Evolutionary conservation across 768 basidiomycete genomes (phyloP).

Genomic region (Mrakia hoshinonis): DNA sequence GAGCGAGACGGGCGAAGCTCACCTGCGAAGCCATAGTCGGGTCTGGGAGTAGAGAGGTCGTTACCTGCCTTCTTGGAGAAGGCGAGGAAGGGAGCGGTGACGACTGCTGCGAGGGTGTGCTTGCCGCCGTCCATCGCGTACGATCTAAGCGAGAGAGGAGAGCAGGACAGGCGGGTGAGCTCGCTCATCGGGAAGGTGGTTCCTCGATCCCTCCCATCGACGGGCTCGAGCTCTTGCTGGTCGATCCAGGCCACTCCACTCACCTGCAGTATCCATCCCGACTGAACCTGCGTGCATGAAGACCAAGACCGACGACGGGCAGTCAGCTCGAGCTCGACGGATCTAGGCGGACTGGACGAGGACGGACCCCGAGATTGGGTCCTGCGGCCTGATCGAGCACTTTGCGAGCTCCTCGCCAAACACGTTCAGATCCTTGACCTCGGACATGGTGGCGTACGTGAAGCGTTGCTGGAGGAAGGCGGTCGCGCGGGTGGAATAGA

Average conservation of each 20-base stretch:
- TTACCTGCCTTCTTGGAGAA: slow-evolving; percentile 22
- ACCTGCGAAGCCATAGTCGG: slow-evolving; percentile 12
- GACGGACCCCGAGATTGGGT: slow-evolving; percentile 8
- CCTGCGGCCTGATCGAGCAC: slow-evolving; percentile 11
- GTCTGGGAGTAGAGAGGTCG: slow-evolving; percentile 22
- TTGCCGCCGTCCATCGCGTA: slow-evolving; percentile 16
- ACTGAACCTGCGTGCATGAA: background rate
- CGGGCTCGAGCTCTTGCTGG: background rate
- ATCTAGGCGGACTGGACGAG: background rate
- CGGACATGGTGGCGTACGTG: slow-evolving; percentile 15
- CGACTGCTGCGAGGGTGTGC: slow-evolving; percentile 20
- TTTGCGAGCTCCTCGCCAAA: background rate
- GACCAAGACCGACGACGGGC: background rate
- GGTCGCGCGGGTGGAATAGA: too few relatives aligned
- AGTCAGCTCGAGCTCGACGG: background rate
- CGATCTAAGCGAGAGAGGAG: background rate
- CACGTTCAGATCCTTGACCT: slow-evolving; percentile 13
- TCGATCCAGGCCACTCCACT: too few relatives aligned
- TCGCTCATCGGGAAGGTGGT: background rate
- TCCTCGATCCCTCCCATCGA: too few relatives aligned
- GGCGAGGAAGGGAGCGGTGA: slow-evolving; percentile 18
- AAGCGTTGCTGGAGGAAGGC: too few relatives aligned
- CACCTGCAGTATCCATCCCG: slow-evolving; percentile 20
- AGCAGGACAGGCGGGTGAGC: background rate
- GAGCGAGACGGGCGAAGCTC: too few relatives aligned